A percentile compares a stretch with the other conserved stretches of the same genome.
Evolutionary conservation across 192 early-diverging fungal genomes (phyloP).

Genomic region (Paraglomus occultum): DNA sequence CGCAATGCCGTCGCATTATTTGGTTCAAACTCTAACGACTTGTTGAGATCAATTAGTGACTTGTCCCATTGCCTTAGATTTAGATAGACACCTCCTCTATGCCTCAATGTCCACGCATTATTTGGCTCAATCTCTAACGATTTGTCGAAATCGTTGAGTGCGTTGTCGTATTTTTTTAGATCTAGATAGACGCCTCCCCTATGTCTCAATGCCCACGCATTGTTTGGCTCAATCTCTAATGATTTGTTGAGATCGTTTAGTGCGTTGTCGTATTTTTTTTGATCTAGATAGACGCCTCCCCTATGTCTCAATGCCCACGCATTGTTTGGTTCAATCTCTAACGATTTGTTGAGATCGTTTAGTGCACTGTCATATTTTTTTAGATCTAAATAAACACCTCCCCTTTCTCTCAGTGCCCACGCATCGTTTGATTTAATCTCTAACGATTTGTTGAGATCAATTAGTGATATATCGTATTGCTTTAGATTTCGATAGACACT

Average conservation of each 20-base stretch:
- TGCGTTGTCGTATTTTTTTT: conserved; percentile 14
- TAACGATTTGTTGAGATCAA: conserved; percentile 19
- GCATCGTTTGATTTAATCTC: conserved; percentile 1
- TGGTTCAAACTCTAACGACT: conserved; percentile 2
- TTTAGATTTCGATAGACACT: conserved; percentile 6
- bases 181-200: not conserved
- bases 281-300: conserved; percentile 8
- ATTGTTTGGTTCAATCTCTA: conserved; percentile 10
- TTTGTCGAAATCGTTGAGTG: not conserved
- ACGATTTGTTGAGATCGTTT: conserved; percentile 18
- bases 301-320: conserved; percentile 21
- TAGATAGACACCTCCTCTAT: no score
- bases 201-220: conserved; percentile 7
- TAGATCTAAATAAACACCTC: conserved; percentile 13
- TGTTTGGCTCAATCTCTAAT: not conserved
- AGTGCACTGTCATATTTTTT: conserved; percentile 17
- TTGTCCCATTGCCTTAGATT: no score
- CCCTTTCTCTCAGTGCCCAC: conserved; percentile 1
- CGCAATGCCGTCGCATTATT: not conserved
- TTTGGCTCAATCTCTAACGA: not conserved
- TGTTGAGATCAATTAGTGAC: no score
- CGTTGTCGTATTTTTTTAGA: not conserved
- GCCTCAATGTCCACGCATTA: no score
- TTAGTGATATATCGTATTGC: not conserved
- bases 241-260: conserved; percentile 8